Conservation (phyloP, 306 rosid genomes). For the Cucumis sativus region DNA sequence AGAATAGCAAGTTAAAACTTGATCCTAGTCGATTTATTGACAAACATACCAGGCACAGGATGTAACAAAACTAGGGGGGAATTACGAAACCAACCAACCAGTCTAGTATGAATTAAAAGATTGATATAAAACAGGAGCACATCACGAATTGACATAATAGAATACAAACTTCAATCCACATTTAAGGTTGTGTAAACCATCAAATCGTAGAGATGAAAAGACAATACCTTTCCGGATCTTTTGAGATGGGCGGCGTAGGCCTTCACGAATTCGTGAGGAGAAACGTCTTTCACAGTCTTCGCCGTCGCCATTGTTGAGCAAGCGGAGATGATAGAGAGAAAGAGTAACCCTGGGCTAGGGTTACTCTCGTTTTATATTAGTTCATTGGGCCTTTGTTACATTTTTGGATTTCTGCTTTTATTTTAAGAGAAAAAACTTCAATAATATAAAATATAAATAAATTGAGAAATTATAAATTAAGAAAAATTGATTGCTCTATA, state of each 20-base stretch:
- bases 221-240: slow-evolving; percentile 36
- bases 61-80: not conserved
- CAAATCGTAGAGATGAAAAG: not conserved
- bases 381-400: slow-evolving; percentile 5
- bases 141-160: not conserved
- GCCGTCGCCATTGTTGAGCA: slow-evolving; percentile 28
- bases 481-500: too few relatives aligned
- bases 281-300: slow-evolving; percentile 39
- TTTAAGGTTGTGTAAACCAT: not conserved
- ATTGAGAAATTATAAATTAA: too few relatives aligned
- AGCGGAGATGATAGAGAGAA: not conserved
- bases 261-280: slow-evolving; percentile 45
- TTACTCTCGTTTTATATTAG: not conserved
- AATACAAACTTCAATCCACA: not conserved
- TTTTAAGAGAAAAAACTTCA: too few relatives aligned
- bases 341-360: not conserved
- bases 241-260: slow-evolving; percentile 43
- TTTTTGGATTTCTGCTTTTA: not conserved
- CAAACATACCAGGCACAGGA: not conserved
- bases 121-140: not conserved
- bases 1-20: not conserved
- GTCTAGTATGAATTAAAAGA: not conserved
- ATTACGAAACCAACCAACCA: not conserved
- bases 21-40: not conserved
- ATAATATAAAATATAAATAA: too few relatives aligned